These are phyloP conservation scores for Epichloe brachyelytri DNA, from an alignment of 2,329 filamentous ascomycete genomes.

Conservation along the genomic window DNA sequence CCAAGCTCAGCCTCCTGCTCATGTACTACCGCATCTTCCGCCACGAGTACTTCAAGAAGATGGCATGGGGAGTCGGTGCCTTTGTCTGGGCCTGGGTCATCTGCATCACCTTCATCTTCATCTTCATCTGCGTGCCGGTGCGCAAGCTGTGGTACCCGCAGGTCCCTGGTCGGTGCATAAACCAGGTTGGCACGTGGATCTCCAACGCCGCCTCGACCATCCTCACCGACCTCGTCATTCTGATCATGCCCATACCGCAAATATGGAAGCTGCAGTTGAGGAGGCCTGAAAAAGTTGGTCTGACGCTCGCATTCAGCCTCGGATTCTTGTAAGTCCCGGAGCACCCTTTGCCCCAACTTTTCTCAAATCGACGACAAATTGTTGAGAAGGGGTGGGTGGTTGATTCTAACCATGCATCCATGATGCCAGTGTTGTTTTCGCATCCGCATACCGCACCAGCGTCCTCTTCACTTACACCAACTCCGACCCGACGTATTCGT, in stretches of 20 bases:
- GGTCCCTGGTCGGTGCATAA: conserved; percentile 32
- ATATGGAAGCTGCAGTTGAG: conserved; percentile 33
- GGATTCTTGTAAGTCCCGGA: conserved; percentile 27
- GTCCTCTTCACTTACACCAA: conserved; percentile 31
- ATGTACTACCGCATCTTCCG: conserved; percentile 42
- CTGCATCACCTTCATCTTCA: conserved; percentile 33
- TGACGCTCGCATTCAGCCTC: conserved; percentile 30
- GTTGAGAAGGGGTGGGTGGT: not conserved
- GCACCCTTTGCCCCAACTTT: not conserved
- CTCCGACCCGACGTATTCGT: conserved; percentile 31
- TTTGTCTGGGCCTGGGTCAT: conserved; percentile 35
- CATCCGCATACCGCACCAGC: conserved; percentile 33
- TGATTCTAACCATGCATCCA: not conserved
- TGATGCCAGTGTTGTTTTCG: conserved; percentile 29
- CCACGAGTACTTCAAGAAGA: conserved; percentile 28
- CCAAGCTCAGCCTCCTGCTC: conserved; percentile 36
- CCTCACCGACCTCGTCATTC: conserved; percentile 31
- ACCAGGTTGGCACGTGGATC: conserved; percentile 37
- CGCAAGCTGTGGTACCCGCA: conserved; percentile 34
- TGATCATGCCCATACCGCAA: conserved; percentile 30
- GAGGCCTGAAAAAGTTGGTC: conserved; percentile 27
- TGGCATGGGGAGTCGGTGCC: conserved; percentile 25
- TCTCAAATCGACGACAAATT: not conserved
- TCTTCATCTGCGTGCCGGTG: conserved; percentile 40
- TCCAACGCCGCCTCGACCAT: conserved; percentile 35